Evolutionary conservation across 2,329 filamentous ascomycete species (phyloP).

Genomic region (Bipolaris zeicola): DNA sequence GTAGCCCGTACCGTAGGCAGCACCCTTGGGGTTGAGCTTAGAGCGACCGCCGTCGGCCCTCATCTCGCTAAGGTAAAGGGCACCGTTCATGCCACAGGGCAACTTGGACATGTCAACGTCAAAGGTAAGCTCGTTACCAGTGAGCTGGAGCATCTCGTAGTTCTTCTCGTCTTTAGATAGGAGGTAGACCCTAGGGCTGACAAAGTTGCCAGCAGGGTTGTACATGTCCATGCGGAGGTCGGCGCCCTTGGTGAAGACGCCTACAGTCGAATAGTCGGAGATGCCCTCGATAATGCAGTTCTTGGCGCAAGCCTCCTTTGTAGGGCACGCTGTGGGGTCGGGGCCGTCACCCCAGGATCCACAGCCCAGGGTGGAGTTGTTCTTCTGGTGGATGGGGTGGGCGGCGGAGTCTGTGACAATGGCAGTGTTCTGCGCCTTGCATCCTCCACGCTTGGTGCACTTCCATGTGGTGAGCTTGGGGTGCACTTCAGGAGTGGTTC

Average conservation of each 20-base stretch:
- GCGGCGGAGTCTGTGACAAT: constrained; percentile 58
- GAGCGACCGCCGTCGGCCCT: constrained; percentile 45
- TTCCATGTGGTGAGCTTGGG: constrained; percentile 59
- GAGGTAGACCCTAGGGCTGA: constrained; percentile 66
- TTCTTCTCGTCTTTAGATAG: constrained; percentile 63
- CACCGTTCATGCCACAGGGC: constrained; percentile 52
- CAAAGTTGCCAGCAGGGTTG: constrained; percentile 42
- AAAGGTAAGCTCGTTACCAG: constrained; percentile 73
- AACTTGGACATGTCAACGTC: constrained; percentile 65
- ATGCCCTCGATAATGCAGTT: constrained; percentile 65
- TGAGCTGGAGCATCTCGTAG: constrained; percentile 69
- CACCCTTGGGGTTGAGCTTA: constrained; percentile 55
- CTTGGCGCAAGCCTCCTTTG: constrained; percentile 56
- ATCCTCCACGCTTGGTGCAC: constrained; percentile 59
- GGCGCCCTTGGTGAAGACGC: constrained; percentile 57
- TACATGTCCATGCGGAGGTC: constrained; percentile 55
- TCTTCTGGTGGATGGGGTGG: constrained; percentile 54
- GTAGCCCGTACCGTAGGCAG: constrained; percentile 67
- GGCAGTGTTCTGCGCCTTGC: constrained; percentile 54
- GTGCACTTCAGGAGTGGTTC: constrained; percentile 53
- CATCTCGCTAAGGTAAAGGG: constrained; percentile 50
- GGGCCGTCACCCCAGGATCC: constrained; percentile 37
- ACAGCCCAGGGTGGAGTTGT: constrained; percentile 40
- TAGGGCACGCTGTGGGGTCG: constrained; percentile 56
- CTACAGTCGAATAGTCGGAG: constrained; percentile 59